Conservation (phyloP, 306 rosid genomes). For the Vachellia pachyceras region DNA sequence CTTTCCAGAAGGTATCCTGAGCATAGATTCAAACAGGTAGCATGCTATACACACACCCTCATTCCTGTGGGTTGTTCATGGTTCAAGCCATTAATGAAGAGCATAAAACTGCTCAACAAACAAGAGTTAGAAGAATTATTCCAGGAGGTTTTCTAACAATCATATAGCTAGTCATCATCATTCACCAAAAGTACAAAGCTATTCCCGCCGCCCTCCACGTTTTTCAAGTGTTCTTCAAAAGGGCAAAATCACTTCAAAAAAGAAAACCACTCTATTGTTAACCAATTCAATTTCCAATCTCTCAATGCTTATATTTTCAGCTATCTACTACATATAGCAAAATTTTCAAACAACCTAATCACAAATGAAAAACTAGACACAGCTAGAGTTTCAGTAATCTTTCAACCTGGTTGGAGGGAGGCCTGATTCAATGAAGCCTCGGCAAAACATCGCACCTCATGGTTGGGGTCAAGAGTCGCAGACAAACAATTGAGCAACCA, state of each 20-base stretch:
- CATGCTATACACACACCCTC: too few relatives aligned
- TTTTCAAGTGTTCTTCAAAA: neutral
- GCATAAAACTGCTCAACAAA: neutral
- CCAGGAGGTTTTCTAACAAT: neutral
- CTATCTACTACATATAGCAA: neutral
- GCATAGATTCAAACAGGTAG: neutral
- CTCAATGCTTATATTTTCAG: neutral
- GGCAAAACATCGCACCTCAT: slow-evolving; percentile 83
- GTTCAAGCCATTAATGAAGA: slow-evolving; percentile 14
- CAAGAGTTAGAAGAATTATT: neutral
- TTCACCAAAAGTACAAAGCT: neutral
- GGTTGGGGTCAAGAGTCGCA: slow-evolving; percentile 90
- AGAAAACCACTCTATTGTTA: neutral
- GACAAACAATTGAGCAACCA: slow-evolving; percentile 93
- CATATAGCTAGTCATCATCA: neutral
- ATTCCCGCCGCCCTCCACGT: neutral
- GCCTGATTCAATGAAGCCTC: slow-evolving; percentile 95
- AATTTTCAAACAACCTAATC: slow-evolving; percentile 8
- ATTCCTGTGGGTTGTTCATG: neutral
- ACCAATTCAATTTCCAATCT: slow-evolving; percentile 3
- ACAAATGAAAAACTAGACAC: slow-evolving; percentile 1
- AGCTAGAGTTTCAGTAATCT: neutral
- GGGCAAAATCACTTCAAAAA: neutral
- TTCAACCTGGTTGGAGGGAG: slow-evolving; percentile 82
- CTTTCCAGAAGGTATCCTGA: neutral